Base-by-base conservation (phyloP, 2,329 filamentous ascomycete species). In the Neonectria hederae region DNA sequence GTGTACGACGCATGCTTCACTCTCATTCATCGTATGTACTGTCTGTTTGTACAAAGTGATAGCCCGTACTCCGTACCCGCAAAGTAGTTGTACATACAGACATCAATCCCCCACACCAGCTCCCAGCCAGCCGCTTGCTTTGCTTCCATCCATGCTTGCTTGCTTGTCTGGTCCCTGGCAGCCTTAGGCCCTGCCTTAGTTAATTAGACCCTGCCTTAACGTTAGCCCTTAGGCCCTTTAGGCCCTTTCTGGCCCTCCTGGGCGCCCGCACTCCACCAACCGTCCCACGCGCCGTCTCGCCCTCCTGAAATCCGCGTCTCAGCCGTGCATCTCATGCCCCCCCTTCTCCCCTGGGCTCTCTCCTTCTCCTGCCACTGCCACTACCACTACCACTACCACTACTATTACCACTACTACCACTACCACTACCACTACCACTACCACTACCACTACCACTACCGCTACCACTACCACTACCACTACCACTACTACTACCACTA, bases 261-360 rank as follows among this genome's bases (percentile, higher is more conserved):
- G 63, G 58, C 68, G 63, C 66, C 69, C 69, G 63, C 68, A 65
- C 69, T 69, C 71, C 71, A 72, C 71, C 65, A 68, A 73, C 69
- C 71, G 71, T 72, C 71, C 71, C 71, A 74, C 68, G 68, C 71
- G 69, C 70, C 71, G 66, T 70, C 68, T 71, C 69, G 70, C 59
- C 66, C 71, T 73, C 71, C 71, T 73, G 71, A 74, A 72, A 69
- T 73, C 69, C 68, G 71, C 71, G 71, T 73, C 71, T 73, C 71
- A 73, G 71, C 71, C 71, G 70, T 74, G 71, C 71, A 73, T 74
- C 48, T 32, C 48, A 48, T 28, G 26, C 48, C 26, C 48, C 11
- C 26, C 35, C 5, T 35, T 35, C 32, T 54, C 56, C 56, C 67
- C 60, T n/a, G 28, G 28, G 28, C 38, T 66, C 62, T 71, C 51